Conservation (phyloP, 805 yeast species). For the Pichia eremophila region DNA sequence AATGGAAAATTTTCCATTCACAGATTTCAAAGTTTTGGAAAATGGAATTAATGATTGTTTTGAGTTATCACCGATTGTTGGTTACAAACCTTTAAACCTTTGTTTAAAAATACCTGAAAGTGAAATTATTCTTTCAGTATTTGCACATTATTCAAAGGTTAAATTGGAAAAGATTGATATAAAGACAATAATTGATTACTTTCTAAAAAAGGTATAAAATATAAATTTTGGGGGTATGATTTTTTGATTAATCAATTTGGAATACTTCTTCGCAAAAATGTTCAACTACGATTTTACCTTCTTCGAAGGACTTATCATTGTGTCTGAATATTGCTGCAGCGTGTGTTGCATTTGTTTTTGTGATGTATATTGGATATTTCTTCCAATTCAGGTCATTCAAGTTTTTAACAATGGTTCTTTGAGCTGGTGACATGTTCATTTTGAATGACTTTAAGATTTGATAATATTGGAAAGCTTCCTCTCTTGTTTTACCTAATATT, state of each 20-base stretch:
- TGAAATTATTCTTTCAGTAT: slow-evolving; percentile 8
- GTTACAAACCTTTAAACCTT: too few species aligned
- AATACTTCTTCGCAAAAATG: slow-evolving; percentile 52
- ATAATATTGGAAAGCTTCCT: slow-evolving; percentile 9
- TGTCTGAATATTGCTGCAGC: slow-evolving; percentile 74
- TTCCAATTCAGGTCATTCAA: slow-evolving; percentile 58
- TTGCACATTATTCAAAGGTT: slow-evolving; percentile 3
- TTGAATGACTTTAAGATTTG: slow-evolving; percentile 21
- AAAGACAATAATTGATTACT: slow-evolving; percentile 1
- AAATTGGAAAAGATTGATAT: slow-evolving; percentile 4
- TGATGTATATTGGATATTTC: slow-evolving; percentile 62
- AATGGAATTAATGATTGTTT: too few species aligned
- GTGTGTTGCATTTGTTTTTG: slow-evolving; percentile 59
- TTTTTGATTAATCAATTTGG: neutral
- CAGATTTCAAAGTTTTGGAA: too few species aligned
- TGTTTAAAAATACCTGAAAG: slow-evolving; percentile 5
- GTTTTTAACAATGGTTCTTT: slow-evolving; percentile 42
- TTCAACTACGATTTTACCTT: slow-evolving; percentile 57
- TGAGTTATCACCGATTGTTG: too few species aligned
- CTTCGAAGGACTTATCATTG: slow-evolving; percentile 44
- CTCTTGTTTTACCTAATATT: slow-evolving; percentile 6
- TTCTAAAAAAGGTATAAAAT: neutral
- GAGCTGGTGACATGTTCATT: slow-evolving; percentile 33
- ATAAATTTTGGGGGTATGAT: neutral
- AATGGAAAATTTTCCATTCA: slow-evolving; percentile 18